Evolutionary conservation across 2,329 filamentous ascomycete genomes (phyloP).

Genomic region (Fusarium sp.): DNA sequence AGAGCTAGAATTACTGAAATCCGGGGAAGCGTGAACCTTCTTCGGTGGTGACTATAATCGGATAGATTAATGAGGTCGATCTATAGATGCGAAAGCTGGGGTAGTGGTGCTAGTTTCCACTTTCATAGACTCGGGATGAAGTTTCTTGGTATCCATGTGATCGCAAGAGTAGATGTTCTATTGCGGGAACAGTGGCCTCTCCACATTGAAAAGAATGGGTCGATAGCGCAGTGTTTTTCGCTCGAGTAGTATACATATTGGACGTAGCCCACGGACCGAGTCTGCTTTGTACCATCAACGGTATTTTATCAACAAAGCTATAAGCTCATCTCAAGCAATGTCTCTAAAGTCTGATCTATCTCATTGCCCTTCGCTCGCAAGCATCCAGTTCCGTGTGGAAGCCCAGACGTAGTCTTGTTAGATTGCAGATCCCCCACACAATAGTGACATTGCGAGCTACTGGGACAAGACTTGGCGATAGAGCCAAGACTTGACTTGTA

Average conservation of each 20-base stretch:
- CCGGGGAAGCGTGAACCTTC: not conserved
- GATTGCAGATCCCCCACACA: not conserved
- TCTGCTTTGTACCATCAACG: no score
- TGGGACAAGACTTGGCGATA: not conserved
- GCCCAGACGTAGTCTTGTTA: no score
- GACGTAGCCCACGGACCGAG: no score
- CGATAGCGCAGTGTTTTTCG: no score
- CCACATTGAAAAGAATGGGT: no score
- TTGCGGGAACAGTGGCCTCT: no score
- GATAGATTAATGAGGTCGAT: not conserved
- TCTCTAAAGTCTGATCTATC: not conserved
- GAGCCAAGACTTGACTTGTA: not conserved
- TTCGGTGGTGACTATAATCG: not conserved
- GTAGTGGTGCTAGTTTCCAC: accelerated
- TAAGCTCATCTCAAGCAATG: accelerated
- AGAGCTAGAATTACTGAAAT: not conserved
- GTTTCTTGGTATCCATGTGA: not conserved
- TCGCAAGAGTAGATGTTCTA: no score
- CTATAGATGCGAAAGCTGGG: not conserved
- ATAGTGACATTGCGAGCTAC: not conserved
- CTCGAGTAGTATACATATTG: no score
- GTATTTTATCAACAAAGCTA: no score
- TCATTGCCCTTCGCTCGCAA: accelerated
- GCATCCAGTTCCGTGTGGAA: not conserved
- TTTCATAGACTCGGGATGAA: not conserved